Evolutionary conservation across 306 rosid species (phyloP), one percentile per base, ranked within the genome.

Genomic region (Astragalus membranaceus): DNA sequence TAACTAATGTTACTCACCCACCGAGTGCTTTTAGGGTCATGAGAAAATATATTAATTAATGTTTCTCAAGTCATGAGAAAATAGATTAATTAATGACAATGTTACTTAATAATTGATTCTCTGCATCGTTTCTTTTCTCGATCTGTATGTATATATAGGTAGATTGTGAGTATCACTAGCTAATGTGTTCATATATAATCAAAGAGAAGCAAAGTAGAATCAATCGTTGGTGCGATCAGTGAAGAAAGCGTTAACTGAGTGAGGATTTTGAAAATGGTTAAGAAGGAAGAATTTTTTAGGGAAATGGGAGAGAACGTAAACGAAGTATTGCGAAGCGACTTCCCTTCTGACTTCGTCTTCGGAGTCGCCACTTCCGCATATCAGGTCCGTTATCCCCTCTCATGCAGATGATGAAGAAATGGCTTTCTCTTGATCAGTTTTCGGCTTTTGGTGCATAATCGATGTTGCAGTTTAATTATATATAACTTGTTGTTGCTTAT

Each of bases 291-390:
- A 1, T 78, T 78, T 8, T 35, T 79, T 6, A 79, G 75, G 35
- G 70, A 77, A 16, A 62, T 52, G 62, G 81, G 65, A 62, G 75
- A 9, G 32, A 65, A 56, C 12, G 67, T 39, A 23, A 61, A 57
- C 67, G 82, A 49, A 69, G 76, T 90, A 46, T 82, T 84, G 50
- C 91, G 93, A 74, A 4, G 11, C 16, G 96, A 82, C 49, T 92
- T 92, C 80, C 98, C 98, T 73, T 83, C 96, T 3, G 56, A 85
- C 67, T 92, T 92, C 60, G 59, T 90, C 61, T 92, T 92, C 35
- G 98, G 98, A 7, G 89, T 85, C 4, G 91, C 96, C 68, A 92
- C 98, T 55, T 92, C 98, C 29, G 87, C 96, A 3, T 88, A 92
- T 79, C 98, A 92, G 96, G 98, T 92, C 10, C 26, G 1, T 48